Evolutionary conservation across 768 basidiomycete genomes (phyloP).

Genomic region (Podaxis carcinomalis): DNA sequence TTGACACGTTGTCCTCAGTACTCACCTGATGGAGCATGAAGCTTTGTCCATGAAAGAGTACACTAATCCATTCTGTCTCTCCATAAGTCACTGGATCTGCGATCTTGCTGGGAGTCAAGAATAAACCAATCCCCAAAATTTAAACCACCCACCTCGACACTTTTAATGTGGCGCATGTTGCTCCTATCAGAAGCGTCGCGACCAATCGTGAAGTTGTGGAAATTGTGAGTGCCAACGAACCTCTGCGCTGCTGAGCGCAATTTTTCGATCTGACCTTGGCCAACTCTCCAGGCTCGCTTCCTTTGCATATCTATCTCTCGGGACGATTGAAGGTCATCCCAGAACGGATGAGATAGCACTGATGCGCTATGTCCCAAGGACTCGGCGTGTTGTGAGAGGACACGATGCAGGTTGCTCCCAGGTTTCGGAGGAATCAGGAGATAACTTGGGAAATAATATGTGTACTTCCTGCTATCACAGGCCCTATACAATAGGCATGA

Average conservation of each 20-base stretch:
- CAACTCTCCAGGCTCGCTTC: conserved; percentile 71
- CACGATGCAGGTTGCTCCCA: conserved; percentile 52
- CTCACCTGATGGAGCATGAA: conserved; percentile 98
- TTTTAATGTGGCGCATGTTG: conserved; percentile 84
- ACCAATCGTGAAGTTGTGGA: conserved; percentile 94
- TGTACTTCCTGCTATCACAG: conserved; percentile 96
- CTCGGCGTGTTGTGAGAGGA: conserved; percentile 16
- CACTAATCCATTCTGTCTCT: conserved; percentile 91
- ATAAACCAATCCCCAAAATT: neutral
- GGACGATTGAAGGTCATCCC: conserved; percentile 40
- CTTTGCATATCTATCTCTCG: conserved; percentile 57
- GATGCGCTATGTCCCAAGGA: conserved; percentile 19
- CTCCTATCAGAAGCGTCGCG: conserved; percentile 81
- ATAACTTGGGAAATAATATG: conserved; percentile 95
- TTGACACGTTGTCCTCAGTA: conserved; percentile 13
- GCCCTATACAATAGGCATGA: conserved; percentile 39
- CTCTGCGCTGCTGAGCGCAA: conserved; percentile 54
- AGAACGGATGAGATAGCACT: conserved; percentile 52
- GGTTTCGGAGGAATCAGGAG: conserved; percentile 88
- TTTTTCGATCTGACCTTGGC: conserved; percentile 44
- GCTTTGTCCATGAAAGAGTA: conserved; percentile 93
- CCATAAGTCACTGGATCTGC: conserved; percentile 86
- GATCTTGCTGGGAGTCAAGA: conserved; percentile 40
- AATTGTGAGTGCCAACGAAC: conserved; percentile 92
- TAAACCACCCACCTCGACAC: conserved; percentile 56